phyloP scores from a whole-genome alignment of 495 filamentous ascomycete genomes.

The Opeltia flavorubescens region DNA sequence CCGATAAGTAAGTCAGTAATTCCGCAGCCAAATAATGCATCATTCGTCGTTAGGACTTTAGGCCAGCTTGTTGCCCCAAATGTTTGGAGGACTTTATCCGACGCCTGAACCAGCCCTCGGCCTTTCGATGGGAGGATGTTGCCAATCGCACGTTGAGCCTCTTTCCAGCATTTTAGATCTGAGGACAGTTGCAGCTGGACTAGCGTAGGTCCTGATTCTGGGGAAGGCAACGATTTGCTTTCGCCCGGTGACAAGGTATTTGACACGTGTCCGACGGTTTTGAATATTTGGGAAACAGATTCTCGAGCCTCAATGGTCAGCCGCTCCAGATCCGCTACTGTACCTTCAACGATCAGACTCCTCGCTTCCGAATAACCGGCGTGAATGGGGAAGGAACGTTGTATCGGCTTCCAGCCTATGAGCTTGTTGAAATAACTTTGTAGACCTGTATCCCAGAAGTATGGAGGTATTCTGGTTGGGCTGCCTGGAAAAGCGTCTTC shows the following conservation, averaged over 20 bases:
- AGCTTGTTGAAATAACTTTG: slow-evolving; percentile 4
- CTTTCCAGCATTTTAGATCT: slow-evolving; percentile 15
- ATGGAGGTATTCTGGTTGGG: slow-evolving; percentile 5
- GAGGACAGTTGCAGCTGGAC: slow-evolving; percentile 12
- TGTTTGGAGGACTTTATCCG: slow-evolving; percentile 9
- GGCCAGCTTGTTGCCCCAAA: slow-evolving; percentile 15
- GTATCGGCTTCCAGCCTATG: slow-evolving; percentile 1
- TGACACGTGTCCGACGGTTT: not conserved
- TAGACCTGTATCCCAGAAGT: slow-evolving; percentile 8
- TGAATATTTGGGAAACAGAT: slow-evolving; percentile 1
- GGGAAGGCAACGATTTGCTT: slow-evolving; percentile 3
- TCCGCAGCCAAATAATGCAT: slow-evolving; percentile 18
- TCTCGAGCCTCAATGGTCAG: slow-evolving; percentile 1
- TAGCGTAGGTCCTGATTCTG: slow-evolving; percentile 5
- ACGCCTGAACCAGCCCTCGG: slow-evolving; percentile 11
- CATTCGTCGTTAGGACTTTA: slow-evolving; percentile 17
- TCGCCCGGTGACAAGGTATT: slow-evolving; percentile 3
- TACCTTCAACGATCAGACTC: slow-evolving; percentile 5
- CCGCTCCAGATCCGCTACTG: slow-evolving; percentile 1
- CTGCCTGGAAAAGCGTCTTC: slow-evolving; percentile 5
- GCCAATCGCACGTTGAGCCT: slow-evolving; percentile 11
- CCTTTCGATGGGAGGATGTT: slow-evolving; percentile 18
- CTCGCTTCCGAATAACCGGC: slow-evolving; percentile 6
- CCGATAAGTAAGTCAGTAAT: slow-evolving; percentile 17
- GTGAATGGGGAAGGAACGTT: slow-evolving; percentile 4